Conservation (phyloP, 768 basidiomycete species). For the Termitomyces sp. region DNA sequence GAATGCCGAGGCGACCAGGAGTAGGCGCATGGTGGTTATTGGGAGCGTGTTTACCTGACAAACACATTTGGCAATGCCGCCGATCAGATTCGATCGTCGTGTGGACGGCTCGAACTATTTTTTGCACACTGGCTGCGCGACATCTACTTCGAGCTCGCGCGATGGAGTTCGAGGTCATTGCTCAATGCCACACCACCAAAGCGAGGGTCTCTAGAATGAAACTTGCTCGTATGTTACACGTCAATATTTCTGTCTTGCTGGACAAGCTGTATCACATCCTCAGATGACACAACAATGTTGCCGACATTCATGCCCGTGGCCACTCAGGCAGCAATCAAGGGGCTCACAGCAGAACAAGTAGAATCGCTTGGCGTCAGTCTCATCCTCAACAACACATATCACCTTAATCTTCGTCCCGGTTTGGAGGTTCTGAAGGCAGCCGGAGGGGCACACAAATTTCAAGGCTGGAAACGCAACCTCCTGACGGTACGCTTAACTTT, state of each 20-base stretch:
- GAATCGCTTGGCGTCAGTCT: conserved; percentile 79
- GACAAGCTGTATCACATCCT: not conserved
- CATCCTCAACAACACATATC: conserved; percentile 89
- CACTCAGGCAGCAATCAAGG: conserved; percentile 90
- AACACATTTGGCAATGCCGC: not conserved
- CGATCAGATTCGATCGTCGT: conserved; percentile 6
- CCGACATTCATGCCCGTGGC: conserved; percentile 95
- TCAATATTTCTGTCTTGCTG: not conserved
- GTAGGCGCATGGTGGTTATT: conserved; percentile 19
- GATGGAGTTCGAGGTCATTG: conserved; percentile 84
- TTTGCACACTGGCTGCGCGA: conserved; percentile 12
- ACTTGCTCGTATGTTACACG: conserved; percentile 59
- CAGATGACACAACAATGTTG: conserved; percentile 78
- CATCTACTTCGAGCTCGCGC: conserved; percentile 19
- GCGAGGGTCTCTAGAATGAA: conserved; percentile 87
- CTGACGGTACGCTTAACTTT: conserved; percentile 52
- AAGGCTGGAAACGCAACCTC: conserved; percentile 84
- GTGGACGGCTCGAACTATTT: not conserved
- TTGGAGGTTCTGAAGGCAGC: conserved; percentile 66
- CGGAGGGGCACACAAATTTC: conserved; percentile 87
- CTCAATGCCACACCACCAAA: conserved; percentile 75
- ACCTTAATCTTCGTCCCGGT: conserved; percentile 84
- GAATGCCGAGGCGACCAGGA: conserved; percentile 16
- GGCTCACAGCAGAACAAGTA: conserved; percentile 81
- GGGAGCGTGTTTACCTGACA: conserved; percentile 1